phyloP scores from a whole-genome alignment of 2,329 filamentous ascomycete genomes.

The Fragosphaeria purpurea region DNA sequence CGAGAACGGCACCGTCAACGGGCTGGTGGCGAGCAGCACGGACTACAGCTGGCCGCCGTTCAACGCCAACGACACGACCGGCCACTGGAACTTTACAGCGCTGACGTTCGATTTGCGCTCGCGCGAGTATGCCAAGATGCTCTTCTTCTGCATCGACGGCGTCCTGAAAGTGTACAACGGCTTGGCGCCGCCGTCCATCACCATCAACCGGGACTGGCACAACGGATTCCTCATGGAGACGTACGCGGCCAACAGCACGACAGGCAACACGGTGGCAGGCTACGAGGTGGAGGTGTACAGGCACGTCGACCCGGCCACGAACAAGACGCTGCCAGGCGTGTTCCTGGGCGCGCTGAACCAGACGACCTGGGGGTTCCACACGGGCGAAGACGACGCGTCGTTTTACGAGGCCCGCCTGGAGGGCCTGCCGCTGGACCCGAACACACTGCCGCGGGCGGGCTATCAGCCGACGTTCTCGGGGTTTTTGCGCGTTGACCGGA shows the following conservation, averaged over 20 bases:
- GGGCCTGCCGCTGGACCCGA: background rate
- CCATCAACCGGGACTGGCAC: background rate
- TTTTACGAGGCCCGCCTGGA: constrained; percentile 1
- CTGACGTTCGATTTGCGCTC: background rate
- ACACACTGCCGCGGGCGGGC: background rate
- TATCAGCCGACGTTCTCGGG: background rate
- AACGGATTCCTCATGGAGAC: background rate
- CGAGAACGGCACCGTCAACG: background rate
- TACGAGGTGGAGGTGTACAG: background rate
- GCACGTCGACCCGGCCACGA: background rate
- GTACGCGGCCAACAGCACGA: background rate
- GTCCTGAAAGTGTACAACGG: background rate
- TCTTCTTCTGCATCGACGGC: constrained; percentile 1
- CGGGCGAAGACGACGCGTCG: background rate
- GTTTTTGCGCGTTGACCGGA: background rate
- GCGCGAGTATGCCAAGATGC: background rate
- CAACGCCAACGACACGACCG: no score
- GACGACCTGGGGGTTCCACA: constrained; percentile 1
- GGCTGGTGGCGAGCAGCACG: background rate
- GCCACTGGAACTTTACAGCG: background rate
- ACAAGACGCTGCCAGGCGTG: constrained; percentile 1
- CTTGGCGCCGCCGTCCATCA: background rate
- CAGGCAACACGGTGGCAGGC: background rate
- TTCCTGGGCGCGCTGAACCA: constrained; percentile 2
- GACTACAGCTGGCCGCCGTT: no score